These are phyloP conservation scores for Tylopilus rubrobrunneus DNA, from an alignment of 768 basidiomycete species.

Conservation along the genomic window DNA sequence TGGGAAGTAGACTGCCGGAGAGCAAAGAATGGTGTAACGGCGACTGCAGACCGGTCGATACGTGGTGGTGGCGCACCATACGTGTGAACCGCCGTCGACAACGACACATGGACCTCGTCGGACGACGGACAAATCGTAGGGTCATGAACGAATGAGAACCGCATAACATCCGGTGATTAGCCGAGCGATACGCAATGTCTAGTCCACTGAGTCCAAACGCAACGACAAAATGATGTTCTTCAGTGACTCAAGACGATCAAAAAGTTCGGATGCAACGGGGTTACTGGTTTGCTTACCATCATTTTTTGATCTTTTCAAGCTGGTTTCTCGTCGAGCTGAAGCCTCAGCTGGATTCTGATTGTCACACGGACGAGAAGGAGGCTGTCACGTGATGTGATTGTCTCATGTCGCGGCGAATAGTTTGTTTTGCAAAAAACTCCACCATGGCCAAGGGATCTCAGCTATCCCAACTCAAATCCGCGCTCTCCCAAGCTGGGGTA, in stretches of 20 bases:
- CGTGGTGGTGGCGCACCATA: neutral
- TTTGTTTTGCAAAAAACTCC: neutral
- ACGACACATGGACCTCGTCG: neutral
- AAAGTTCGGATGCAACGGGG: no score
- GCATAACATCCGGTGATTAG: neutral
- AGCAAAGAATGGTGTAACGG: neutral
- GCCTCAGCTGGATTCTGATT: no score
- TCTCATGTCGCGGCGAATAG: neutral
- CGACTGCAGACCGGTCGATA: neutral
- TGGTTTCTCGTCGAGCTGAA: no score
- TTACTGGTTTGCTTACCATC: no score
- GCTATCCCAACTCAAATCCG: conserved; percentile 84
- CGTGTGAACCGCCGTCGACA: neutral
- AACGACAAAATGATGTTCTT: neutral
- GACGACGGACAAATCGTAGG: neutral
- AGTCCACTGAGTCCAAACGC: no score
- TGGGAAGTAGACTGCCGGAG: neutral
- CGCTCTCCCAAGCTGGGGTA: conserved; percentile 78
- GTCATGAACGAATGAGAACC: neutral
- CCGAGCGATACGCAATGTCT: neutral
- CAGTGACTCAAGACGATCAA: neutral
- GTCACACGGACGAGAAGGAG: no score
- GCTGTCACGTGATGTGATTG: neutral
- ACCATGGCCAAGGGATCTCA: conserved; percentile 73
- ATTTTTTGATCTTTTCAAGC: no score